These are phyloP conservation scores for Naegleria lovaniensis DNA, from an alignment of 208 protist species.

Conservation along the genomic window DNA sequence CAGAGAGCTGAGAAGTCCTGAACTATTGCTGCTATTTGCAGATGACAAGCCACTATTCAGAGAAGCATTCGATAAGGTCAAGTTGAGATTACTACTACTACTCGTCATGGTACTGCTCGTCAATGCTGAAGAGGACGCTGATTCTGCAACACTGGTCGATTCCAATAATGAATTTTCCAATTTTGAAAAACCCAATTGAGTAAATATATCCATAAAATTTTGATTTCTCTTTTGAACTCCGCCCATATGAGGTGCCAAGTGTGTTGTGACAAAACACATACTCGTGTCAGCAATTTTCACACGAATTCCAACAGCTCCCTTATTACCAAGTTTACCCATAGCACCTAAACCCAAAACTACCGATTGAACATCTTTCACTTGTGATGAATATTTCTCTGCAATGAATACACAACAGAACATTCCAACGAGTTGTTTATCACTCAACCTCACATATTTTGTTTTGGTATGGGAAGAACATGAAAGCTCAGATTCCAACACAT, in stretches of 20 bases:
- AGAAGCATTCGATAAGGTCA: not conserved
- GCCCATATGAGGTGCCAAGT: constrained; percentile 32
- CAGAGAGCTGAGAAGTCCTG: no score
- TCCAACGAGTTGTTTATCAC: constrained; percentile 25
- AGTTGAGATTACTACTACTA: not conserved
- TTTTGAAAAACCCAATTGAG: not conserved
- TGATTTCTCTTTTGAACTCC: constrained; percentile 29
- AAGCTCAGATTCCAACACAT: not conserved
- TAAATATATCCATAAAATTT: constrained; percentile 31
- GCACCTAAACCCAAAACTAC: not conserved
- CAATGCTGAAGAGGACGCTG: no score
- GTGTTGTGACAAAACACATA: constrained; percentile 27
- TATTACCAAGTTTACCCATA: constrained; percentile 32
- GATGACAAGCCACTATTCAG: no score
- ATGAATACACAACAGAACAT: constrained; percentile 24
- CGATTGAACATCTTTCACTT: not conserved
- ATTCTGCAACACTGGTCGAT: not conserved
- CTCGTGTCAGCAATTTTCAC: not conserved
- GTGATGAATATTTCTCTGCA: not conserved
- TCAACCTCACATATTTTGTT: not conserved
- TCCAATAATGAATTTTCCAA: not conserved
- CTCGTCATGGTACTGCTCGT: no score
- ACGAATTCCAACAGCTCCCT: constrained; percentile 28
- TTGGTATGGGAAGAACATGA: not conserved
- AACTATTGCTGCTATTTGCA: no score